Conservation (phyloP, 176 grass and related monocot genomes). For the Bromus sterilis region DNA sequence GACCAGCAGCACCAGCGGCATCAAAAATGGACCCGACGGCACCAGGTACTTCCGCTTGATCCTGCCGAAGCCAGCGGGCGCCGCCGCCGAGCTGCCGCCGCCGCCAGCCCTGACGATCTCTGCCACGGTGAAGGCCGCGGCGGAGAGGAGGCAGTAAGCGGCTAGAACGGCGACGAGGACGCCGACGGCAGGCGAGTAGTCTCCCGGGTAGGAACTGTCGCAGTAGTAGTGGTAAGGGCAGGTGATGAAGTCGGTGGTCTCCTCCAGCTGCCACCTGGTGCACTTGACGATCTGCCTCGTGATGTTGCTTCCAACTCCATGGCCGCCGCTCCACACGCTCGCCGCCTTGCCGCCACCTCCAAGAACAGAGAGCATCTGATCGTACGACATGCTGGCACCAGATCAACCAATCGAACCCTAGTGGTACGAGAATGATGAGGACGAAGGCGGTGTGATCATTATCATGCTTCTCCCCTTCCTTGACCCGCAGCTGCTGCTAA, state of each 20-base stretch:
- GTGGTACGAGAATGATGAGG: not conserved
- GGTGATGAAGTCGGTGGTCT: conserved; percentile 52
- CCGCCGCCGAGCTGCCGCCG: not conserved
- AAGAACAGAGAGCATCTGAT: not conserved
- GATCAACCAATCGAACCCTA: not conserved
- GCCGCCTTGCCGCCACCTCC: conserved; percentile 20
- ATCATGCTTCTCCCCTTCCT: not conserved
- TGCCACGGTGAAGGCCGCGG: conserved; percentile 26
- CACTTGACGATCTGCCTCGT: conserved; percentile 56
- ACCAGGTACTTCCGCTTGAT: conserved; percentile 53
- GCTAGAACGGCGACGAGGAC: conserved; percentile 38
- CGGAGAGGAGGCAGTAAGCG: conserved; percentile 39
- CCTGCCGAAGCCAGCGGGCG: not conserved
- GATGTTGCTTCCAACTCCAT: conserved; percentile 35
- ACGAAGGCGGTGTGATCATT: too few relatives aligned
- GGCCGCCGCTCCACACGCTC: conserved; percentile 23
- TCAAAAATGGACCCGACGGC: conserved; percentile 49
- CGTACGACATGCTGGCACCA: conserved; percentile 2
- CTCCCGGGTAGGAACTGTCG: conserved; percentile 52
- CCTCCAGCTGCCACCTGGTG: conserved; percentile 75
- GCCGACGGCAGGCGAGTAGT: conserved; percentile 39
- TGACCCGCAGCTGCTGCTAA: not conserved
- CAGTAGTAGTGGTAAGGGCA: conserved; percentile 80
- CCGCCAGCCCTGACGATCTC: conserved; percentile 10
- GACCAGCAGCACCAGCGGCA: conserved; percentile 51